Evolutionary conservation across 2,329 filamentous ascomycete genomes (phyloP).

Genomic region (Colletotrichum brevisporum): DNA sequence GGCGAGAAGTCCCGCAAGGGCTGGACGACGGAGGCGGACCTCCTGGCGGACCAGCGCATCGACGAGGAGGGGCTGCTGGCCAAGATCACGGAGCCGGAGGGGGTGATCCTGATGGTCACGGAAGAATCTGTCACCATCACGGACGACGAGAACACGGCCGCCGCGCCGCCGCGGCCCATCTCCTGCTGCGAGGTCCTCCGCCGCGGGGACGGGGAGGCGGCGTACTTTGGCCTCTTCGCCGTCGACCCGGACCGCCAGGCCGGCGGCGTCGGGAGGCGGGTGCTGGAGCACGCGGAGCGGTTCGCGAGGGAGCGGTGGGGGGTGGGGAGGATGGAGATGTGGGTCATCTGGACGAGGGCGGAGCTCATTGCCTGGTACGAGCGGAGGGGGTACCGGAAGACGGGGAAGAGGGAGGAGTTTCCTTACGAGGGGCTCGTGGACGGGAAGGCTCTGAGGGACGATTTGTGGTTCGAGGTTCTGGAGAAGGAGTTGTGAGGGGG

Average conservation of each 20-base stretch:
- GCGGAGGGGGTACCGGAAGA: constrained; percentile 57
- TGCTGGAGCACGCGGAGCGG: constrained; percentile 58
- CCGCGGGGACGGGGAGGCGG: background rate
- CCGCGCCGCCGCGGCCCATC: constrained; percentile 12
- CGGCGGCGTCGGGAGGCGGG: constrained; percentile 58
- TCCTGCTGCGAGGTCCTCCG: constrained; percentile 60
- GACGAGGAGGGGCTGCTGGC: constrained; percentile 50
- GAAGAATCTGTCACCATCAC: constrained; percentile 37
- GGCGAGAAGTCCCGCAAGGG: constrained; percentile 56
- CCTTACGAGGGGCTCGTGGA: constrained; percentile 56
- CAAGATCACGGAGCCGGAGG: constrained; percentile 57
- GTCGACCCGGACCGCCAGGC: constrained; percentile 59
- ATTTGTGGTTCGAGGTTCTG: constrained; percentile 59
- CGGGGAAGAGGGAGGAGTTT: constrained; percentile 57
- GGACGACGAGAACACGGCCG: background rate
- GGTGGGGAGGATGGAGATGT: constrained; percentile 56
- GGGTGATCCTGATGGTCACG: constrained; percentile 55
- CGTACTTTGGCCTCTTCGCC: constrained; percentile 64
- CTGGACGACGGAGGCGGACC: constrained; percentile 64
- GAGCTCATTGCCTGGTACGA: constrained; percentile 64
- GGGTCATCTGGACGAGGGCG: constrained; percentile 57
- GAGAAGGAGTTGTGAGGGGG: constrained; percentile 52
- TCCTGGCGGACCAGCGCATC: constrained; percentile 60
- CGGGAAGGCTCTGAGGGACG: constrained; percentile 55
- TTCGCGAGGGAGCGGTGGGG: constrained; percentile 53